A percentile compares a stretch with the other conserved stretches of the same genome.
Conservation (phyloP, 2,329 filamentous ascomycete species). For the Epichloe sp. region DNA sequence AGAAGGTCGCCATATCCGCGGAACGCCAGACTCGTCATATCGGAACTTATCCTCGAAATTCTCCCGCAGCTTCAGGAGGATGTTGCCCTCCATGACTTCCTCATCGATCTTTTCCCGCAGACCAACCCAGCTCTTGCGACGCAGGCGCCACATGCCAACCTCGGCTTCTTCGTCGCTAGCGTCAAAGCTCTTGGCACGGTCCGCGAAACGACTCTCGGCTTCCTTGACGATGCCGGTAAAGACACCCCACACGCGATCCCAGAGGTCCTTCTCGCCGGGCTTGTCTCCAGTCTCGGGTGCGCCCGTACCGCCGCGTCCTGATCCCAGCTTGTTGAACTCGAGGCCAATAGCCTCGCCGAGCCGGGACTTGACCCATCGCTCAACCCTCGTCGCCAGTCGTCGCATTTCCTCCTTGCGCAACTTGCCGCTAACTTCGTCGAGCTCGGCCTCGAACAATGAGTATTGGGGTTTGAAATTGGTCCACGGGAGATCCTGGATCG, state of each 20-base stretch:
- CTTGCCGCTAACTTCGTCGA: constrained; percentile 75
- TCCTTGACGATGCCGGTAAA: constrained; percentile 75
- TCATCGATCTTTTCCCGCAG: constrained; percentile 86
- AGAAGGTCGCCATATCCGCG: constrained; percentile 88
- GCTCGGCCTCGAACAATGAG: constrained; percentile 71
- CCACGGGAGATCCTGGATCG: constrained; percentile 74
- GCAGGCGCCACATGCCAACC: constrained; percentile 80
- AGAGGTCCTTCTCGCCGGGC: constrained; percentile 72
- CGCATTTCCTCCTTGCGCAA: constrained; percentile 94
- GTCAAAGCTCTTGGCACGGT: constrained; percentile 85
- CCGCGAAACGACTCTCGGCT: constrained; percentile 73
- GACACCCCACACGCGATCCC: constrained; percentile 87
- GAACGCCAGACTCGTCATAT: constrained; percentile 89
- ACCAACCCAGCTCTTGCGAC: constrained; percentile 89
- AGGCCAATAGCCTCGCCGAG: constrained; percentile 78
- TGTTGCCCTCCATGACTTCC: constrained; percentile 95
- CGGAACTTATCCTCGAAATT: constrained; percentile 99
- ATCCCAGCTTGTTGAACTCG: constrained; percentile 93
- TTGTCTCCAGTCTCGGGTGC: constrained; percentile 69
- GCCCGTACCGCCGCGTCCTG: constrained; percentile 68
- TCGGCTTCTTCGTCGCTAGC: constrained; percentile 85
- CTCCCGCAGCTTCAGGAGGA: constrained; percentile 86
- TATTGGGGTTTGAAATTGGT: constrained; percentile 75
- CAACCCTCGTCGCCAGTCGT: constrained; percentile 75
- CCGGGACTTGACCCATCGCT: constrained; percentile 84